phyloP scores from a whole-genome alignment of 176 grass and related monocot species.

The Bolboschoenus planiculmis region DNA sequence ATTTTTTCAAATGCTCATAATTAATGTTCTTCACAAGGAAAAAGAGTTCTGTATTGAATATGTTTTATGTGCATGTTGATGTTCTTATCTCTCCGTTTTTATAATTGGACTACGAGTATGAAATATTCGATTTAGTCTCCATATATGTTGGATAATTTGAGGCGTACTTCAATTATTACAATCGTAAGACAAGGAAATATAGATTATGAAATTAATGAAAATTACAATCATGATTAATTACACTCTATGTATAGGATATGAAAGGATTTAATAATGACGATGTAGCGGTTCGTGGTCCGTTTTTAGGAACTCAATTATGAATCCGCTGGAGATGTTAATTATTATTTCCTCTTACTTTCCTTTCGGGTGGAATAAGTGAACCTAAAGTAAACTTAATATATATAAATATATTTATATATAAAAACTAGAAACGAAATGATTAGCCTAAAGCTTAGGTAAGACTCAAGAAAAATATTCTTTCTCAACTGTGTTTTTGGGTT shows the following conservation, averaged over 20 bases:
- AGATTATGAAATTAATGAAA: neutral
- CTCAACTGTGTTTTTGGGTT: neutral
- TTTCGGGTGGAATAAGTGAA: conserved; percentile 29
- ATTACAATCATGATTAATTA: neutral
- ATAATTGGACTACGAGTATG: too few relatives aligned
- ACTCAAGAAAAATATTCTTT: neutral
- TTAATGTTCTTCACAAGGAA: too few relatives aligned
- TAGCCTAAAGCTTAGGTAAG: conserved; percentile 11
- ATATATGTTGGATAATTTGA: too few relatives aligned
- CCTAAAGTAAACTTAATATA: conserved; percentile 21
- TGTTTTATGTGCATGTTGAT: too few relatives aligned
- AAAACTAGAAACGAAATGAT: conserved; percentile 16
- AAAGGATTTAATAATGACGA: neutral
- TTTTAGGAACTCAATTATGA: conserved; percentile 5
- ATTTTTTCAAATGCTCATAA: too few relatives aligned
- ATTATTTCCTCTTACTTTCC: conserved; percentile 11
- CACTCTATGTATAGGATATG: neutral
- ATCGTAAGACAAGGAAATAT: neutral
- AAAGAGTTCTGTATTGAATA: too few relatives aligned
- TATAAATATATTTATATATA: conserved; percentile 19
- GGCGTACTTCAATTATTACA: neutral
- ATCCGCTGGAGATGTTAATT: neutral
- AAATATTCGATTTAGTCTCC: too few relatives aligned
- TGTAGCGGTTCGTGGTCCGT: neutral
- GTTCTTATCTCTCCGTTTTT: too few relatives aligned